Evolutionary conservation across 1,284 basidiomycete species (phyloP).

Genomic region (Fomitopsis betulina): DNA sequence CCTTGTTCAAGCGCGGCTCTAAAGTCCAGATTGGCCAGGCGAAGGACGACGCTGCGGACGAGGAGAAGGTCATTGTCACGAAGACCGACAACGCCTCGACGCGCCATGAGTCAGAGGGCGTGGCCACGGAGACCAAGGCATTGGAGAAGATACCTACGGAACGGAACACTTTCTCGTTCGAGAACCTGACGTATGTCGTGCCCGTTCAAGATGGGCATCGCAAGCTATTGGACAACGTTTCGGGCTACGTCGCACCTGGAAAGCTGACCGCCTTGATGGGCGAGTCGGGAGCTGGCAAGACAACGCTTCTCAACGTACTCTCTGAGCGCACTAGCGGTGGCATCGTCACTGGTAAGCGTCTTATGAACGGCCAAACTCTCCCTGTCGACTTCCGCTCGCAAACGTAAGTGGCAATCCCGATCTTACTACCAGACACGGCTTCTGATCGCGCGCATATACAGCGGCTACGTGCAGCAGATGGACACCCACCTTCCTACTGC

Average conservation of each 20-base stretch:
- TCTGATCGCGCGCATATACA: conserved; percentile 15
- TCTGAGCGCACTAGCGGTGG: conserved; percentile 80
- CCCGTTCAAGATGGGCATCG: conserved; percentile 51
- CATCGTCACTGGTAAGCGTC: conserved; percentile 73
- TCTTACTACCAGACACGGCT: background rate
- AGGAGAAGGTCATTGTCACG: conserved; percentile 20
- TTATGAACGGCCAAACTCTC: conserved; percentile 73
- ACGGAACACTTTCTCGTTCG: conserved; percentile 59
- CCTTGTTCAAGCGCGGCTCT: conserved; percentile 41
- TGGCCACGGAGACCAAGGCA: conserved; percentile 11
- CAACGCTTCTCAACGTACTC: conserved; percentile 80
- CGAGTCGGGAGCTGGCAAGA: conserved; percentile 80
- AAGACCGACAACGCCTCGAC: conserved; percentile 1
- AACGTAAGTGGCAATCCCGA: conserved; percentile 33
- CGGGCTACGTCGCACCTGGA: conserved; percentile 80
- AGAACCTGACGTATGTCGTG: conserved; percentile 59
- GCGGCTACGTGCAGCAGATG: conserved; percentile 78
- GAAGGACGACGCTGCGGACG: conserved; percentile 17
- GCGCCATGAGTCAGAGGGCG: conserved; percentile 1
- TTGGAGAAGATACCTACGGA: conserved; percentile 22
- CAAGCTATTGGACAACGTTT: conserved; percentile 72
- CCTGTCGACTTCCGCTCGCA: conserved; percentile 74
- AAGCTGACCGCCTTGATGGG: conserved; percentile 79
- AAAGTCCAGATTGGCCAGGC: conserved; percentile 12
- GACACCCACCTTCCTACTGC: conserved; percentile 70